Evolutionary conservation across 306 rosid genomes (phyloP).

Genomic region (Rubus parviflorus): DNA sequence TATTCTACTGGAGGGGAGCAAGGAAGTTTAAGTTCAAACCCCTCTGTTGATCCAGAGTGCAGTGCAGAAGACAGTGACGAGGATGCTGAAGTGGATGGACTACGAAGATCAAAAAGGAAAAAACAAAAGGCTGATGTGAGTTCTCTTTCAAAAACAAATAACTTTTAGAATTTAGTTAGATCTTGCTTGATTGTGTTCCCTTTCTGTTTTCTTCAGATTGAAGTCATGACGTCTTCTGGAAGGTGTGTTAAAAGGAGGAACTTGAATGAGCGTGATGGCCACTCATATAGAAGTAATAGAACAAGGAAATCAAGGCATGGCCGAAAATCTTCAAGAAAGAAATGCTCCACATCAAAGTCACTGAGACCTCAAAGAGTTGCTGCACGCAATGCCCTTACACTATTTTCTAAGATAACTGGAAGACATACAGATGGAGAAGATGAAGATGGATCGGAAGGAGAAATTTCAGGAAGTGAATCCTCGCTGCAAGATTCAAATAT

Average conservation of each 20-base stretch:
- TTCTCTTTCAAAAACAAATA: slow-evolving; percentile 22
- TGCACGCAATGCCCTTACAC: slow-evolving; percentile 82
- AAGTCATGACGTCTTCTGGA: slow-evolving; percentile 90
- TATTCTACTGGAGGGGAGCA: slow-evolving; percentile 70
- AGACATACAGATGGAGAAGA: slow-evolving; percentile 73
- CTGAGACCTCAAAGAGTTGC: slow-evolving; percentile 96
- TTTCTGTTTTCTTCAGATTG: slow-evolving; percentile 50
- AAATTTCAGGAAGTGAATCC: slow-evolving; percentile 83
- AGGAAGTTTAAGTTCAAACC: slow-evolving; percentile 65
- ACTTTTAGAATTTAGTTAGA: not conserved
- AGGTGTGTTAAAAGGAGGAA: slow-evolving; percentile 93
- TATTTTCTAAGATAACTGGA: slow-evolving; percentile 82
- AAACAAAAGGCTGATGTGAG: slow-evolving; percentile 79
- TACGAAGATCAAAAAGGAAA: slow-evolving; percentile 81
- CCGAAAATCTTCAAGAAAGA: slow-evolving; percentile 56
- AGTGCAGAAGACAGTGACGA: slow-evolving; percentile 81
- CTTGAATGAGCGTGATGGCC: slow-evolving; percentile 75
- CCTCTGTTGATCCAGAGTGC: slow-evolving; percentile 66
- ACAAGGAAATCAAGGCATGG: slow-evolving; percentile 60
- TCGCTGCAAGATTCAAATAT: slow-evolving; percentile 55
- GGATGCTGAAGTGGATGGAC: slow-evolving; percentile 52
- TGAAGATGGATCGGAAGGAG: slow-evolving; percentile 66
- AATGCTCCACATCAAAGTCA: slow-evolving; percentile 66
- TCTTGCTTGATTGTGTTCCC: slow-evolving; percentile 28
- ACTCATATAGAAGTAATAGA: slow-evolving; percentile 43